Evolutionary conservation across 2,329 filamentous ascomycete genomes (phyloP).

Genomic region (Ophiocordyceps robertsii): DNA sequence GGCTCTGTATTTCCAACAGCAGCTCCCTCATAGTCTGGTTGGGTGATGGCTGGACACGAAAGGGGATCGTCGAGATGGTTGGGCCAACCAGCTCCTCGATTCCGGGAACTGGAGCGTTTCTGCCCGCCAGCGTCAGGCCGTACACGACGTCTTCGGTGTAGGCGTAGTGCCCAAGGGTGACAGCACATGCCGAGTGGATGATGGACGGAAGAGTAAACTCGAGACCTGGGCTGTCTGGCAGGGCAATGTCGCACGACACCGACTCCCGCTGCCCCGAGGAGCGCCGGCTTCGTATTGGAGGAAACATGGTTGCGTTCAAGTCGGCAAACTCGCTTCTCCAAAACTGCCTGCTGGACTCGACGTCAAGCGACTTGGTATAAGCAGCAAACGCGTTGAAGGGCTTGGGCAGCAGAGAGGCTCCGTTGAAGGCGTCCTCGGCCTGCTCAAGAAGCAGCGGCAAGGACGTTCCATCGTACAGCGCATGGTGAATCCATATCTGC

Average conservation of each 20-base stretch:
- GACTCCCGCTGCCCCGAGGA: neutral
- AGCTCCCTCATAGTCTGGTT: neutral
- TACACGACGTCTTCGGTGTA: conserved; percentile 3
- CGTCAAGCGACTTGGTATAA: conserved; percentile 1
- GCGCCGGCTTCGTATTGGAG: neutral
- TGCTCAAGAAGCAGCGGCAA: conserved; percentile 14
- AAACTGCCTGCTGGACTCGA: neutral
- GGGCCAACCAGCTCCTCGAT: conserved; percentile 4
- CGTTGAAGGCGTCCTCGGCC: conserved; percentile 9
- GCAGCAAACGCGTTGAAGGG: conserved; percentile 3
- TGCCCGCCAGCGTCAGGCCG: conserved; percentile 3
- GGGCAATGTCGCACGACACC: neutral
- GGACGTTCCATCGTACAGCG: conserved; percentile 22
- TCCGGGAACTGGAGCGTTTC: conserved; percentile 3
- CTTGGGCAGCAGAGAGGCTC: neutral
- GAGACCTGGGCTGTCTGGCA: conserved; percentile 10
- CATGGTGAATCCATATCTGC: conserved; percentile 20
- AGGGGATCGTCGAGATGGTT: conserved; percentile 13
- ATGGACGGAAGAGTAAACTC: conserved; percentile 21
- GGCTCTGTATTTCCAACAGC: conserved; percentile 1
- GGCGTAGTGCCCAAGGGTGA: conserved; percentile 2
- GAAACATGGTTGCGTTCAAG: conserved; percentile 1
- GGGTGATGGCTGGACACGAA: conserved; percentile 1
- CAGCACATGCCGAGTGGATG: conserved; percentile 3
- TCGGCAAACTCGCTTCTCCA: neutral